These are phyloP conservation scores for Chalaropsis ovoidea DNA, from an alignment of 2,329 filamentous ascomycete species.

Conservation along the genomic window DNA sequence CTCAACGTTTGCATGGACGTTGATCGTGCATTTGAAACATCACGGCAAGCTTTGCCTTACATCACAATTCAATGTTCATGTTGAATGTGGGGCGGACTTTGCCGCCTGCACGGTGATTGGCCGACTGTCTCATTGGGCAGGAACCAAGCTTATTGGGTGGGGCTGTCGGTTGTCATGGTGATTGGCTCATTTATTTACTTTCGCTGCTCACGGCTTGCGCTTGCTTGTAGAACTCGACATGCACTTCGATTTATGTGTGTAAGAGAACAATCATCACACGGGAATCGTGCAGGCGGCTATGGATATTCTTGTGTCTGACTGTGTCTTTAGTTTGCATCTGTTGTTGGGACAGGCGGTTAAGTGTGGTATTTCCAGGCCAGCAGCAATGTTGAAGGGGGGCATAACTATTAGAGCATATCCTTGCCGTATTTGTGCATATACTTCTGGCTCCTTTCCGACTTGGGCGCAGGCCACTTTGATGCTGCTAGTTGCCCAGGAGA, in stretches of 20 bases:
- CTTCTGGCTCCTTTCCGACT: background rate
- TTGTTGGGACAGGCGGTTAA: background rate
- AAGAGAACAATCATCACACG: background rate
- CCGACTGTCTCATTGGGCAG: background rate
- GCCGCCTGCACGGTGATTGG: background rate
- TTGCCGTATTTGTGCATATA: background rate
- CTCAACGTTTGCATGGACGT: background rate
- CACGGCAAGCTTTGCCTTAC: background rate
- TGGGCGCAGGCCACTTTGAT: too few relatives aligned
- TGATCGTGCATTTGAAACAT: background rate
- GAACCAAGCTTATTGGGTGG: constrained; percentile 1
- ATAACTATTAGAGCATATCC: background rate
- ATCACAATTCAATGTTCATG: background rate
- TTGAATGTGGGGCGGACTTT: background rate
- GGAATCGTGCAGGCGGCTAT: background rate
- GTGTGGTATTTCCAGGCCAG: background rate
- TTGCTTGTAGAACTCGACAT: background rate
- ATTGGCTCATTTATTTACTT: background rate
- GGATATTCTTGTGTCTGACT: background rate
- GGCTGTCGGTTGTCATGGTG: background rate
- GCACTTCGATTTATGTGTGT: background rate
- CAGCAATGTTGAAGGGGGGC: background rate
- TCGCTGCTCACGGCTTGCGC: background rate
- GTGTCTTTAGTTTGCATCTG: background rate
- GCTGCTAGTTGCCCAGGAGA: constrained; percentile 5